Conservation (phyloP, 257 asterid species). For the Thymus mandschuricus region DNA sequence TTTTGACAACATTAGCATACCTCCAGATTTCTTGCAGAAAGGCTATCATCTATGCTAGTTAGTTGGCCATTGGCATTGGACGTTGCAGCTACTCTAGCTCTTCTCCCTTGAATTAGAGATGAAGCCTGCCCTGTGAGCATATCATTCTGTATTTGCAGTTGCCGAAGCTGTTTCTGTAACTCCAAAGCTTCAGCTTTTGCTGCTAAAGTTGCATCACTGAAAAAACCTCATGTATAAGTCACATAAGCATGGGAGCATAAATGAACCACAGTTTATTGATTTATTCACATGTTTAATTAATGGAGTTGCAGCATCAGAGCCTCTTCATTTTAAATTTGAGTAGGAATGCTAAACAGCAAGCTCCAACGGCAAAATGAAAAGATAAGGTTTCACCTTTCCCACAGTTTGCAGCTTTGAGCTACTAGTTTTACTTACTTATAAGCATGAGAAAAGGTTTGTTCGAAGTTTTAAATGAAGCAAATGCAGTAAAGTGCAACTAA, state of each 20-base stretch:
- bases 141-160: constrained; percentile 78
- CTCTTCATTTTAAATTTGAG: background rate
- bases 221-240: constrained; percentile 35
- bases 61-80: constrained; percentile 85
- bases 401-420: too few relatives aligned
- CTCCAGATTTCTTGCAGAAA: constrained; percentile 92
- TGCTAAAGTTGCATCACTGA: constrained; percentile 87
- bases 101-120: constrained; percentile 89
- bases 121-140: constrained; percentile 93
- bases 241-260: constrained; percentile 33
- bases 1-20: constrained; percentile 39
- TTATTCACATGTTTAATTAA: constrained; percentile 9
- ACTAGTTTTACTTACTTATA: too few relatives aligned
- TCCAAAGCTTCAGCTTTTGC: constrained; percentile 88
- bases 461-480: too few relatives aligned
- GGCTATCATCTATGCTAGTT: constrained; percentile 76
- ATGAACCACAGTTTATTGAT: constrained; percentile 22
- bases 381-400: too few relatives aligned
- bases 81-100: constrained; percentile 87
- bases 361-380: too few relatives aligned
- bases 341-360: too few relatives aligned
- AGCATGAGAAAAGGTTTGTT: too few relatives aligned
- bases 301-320: background rate
- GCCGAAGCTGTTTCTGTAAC: constrained; percentile 90
- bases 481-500: too few relatives aligned